These are phyloP conservation scores for Phytophthora aleatoria DNA, from an alignment of 352 stramenopile species.

Conservation along the genomic window DNA sequence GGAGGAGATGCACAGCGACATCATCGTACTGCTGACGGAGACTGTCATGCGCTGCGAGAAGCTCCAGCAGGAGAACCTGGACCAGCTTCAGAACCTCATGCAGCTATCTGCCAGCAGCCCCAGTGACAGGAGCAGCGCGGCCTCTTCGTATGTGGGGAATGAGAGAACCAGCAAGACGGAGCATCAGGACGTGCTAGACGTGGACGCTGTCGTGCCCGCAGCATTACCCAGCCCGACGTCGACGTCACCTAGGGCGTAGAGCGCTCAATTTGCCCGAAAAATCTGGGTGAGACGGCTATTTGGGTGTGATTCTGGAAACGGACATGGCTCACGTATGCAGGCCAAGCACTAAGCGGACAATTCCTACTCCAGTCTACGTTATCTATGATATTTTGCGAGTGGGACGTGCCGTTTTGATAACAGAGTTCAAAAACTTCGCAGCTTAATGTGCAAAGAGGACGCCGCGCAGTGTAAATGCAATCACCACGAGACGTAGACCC, in stretches of 20 bases:
- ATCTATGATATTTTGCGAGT: constrained; percentile 15
- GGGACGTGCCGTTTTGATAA: constrained; percentile 3
- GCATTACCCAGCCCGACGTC: constrained; percentile 5
- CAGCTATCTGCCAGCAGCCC: constrained; percentile 54
- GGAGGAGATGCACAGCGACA: constrained; percentile 85
- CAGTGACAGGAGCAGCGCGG: constrained; percentile 28
- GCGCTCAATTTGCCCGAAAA: constrained; percentile 5
- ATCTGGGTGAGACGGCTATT: constrained; percentile 12
- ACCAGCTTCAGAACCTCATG: constrained; percentile 87
- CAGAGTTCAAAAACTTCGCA: constrained; percentile 1
- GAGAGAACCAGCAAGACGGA: constrained; percentile 22
- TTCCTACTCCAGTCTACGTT: constrained; percentile 19
- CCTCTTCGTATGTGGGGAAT: constrained; percentile 25
- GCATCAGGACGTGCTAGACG: constrained; percentile 19
- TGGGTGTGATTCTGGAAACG: constrained; percentile 15
- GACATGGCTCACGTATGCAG: neutral
- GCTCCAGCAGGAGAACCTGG: constrained; percentile 81
- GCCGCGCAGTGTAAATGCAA: neutral
- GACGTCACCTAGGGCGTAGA: constrained; percentile 19
- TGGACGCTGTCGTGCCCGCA: constrained; percentile 13
- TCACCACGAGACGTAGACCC: neutral
- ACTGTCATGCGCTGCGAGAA: constrained; percentile 82
- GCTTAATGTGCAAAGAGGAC: neutral
- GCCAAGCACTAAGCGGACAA: neutral
- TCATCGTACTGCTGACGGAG: constrained; percentile 83